Conservation (phyloP, 2,329 filamentous ascomycete species). For the Venturia aucupariae region DNA sequence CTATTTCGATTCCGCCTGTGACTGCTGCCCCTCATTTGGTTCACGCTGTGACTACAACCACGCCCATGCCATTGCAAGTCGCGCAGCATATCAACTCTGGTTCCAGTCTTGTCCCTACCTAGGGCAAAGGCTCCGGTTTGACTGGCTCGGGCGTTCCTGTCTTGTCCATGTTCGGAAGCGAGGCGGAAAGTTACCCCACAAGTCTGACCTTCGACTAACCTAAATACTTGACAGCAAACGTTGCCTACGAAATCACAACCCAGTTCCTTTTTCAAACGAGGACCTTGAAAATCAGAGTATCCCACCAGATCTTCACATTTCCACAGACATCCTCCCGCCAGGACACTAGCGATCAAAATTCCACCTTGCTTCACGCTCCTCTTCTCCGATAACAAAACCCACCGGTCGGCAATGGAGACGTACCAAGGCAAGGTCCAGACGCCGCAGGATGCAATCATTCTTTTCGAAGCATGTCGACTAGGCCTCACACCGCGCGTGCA, state of each 20-base stretch:
- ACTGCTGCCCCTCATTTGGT: neutral
- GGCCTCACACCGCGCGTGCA: conserved; percentile 87
- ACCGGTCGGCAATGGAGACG: conserved; percentile 64
- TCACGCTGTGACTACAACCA: neutral
- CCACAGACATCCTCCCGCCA: neutral
- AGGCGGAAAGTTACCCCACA: neutral
- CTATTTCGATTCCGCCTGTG: neutral
- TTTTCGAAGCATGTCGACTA: conserved; percentile 94
- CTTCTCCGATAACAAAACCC: neutral
- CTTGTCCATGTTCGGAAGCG: neutral
- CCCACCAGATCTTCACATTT: neutral
- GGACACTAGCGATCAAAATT: neutral
- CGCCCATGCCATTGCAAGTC: neutral
- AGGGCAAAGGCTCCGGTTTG: neutral
- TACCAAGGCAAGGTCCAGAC: conserved; percentile 92
- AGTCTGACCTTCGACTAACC: neutral
- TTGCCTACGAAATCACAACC: neutral
- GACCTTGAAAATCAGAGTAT: neutral
- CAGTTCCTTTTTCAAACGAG: neutral
- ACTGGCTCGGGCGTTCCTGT: neutral
- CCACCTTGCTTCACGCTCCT: neutral
- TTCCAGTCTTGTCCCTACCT: neutral
- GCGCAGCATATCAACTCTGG: neutral
- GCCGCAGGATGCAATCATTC: conserved; percentile 91
- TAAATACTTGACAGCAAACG: neutral